Percentiles rank a stretch among this genome's conserved stretches.
These are phyloP conservation scores for Aechmea fasciata DNA, from an alignment of 176 grass and related monocot species.

Conservation along the genomic window DNA sequence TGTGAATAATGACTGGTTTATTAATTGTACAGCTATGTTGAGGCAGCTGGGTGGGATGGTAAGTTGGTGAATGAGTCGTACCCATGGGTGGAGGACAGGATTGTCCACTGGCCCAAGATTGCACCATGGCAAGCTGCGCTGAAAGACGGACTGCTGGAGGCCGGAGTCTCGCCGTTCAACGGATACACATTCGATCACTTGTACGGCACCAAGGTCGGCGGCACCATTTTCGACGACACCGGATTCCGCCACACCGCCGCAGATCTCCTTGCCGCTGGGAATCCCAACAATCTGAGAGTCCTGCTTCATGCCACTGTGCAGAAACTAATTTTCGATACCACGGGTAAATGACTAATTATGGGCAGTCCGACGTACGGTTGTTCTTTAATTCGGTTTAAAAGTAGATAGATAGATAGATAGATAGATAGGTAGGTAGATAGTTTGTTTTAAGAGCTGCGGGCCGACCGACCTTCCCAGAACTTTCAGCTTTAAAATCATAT, in stretches of 20 bases:
- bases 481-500: too few species aligned
- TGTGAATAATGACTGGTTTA: conserved; percentile 4
- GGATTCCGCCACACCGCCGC: conserved; percentile 77
- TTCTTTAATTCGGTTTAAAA: too few species aligned
- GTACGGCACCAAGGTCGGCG: conserved; percentile 74
- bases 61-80: conserved; percentile 70
- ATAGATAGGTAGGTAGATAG: too few species aligned
- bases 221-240: conserved; percentile 63
- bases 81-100: conserved; percentile 63
- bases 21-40: conserved; percentile 49
- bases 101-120: conserved; percentile 72
- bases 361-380: too few species aligned
- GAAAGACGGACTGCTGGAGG: conserved; percentile 51
- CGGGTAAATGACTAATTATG: too few species aligned
- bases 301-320: conserved; percentile 64
- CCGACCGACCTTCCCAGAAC: too few species aligned
- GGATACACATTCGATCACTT: conserved; percentile 74
- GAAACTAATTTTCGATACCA: conserved; percentile 43
- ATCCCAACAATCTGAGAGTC: conserved; percentile 48
- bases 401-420: too few species aligned
- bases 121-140: conserved; percentile 69
- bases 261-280: conserved; percentile 62
- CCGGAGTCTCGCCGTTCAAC: conserved; percentile 73
- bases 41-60: conserved; percentile 54
- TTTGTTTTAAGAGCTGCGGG: too few species aligned